A percentile compares a stretch with the other conserved stretches of the same genome.
phyloP scores from a whole-genome alignment of 768 basidiomycete genomes.

The Termitomyces titanicus region DNA sequence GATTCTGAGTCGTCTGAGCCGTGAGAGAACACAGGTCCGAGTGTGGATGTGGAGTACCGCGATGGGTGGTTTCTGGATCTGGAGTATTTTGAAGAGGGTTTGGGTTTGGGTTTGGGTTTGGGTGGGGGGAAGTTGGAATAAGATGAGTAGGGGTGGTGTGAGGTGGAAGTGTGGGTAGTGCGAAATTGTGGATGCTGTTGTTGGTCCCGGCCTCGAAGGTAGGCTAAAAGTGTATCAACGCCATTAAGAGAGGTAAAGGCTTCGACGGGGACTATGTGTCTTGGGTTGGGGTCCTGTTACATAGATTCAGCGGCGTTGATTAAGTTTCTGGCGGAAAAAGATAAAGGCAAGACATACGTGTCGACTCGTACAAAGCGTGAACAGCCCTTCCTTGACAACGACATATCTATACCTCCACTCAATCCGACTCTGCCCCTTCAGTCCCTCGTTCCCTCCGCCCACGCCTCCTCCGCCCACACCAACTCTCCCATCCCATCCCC shows the following conservation, averaged over 20 bases:
- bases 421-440: constrained; percentile 9
- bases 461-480: not conserved
- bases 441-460: not conserved
- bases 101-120: not conserved
- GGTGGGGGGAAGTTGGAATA: not conserved
- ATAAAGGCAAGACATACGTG: constrained; percentile 34
- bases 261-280: constrained; percentile 36
- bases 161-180: not conserved
- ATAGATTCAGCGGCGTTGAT: not conserved
- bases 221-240: constrained; percentile 33
- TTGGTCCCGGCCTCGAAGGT: not conserved
- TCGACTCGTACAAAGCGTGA: constrained; percentile 52
- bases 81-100: not conserved
- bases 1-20: not conserved
- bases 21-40: not conserved
- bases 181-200: not conserved
- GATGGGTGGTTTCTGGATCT: not conserved
- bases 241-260: constrained; percentile 41
- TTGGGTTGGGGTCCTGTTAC: constrained; percentile 34
- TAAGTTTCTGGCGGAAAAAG: not conserved
- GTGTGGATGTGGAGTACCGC: not conserved
- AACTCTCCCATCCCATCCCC: not conserved
- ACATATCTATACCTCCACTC: constrained; percentile 68
- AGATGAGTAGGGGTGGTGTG: not conserved
- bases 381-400: constrained; percentile 51